These are phyloP conservation scores for Tuber melanosporum DNA, from an alignment of 495 filamentous ascomycete species.

Conservation along the genomic window DNA sequence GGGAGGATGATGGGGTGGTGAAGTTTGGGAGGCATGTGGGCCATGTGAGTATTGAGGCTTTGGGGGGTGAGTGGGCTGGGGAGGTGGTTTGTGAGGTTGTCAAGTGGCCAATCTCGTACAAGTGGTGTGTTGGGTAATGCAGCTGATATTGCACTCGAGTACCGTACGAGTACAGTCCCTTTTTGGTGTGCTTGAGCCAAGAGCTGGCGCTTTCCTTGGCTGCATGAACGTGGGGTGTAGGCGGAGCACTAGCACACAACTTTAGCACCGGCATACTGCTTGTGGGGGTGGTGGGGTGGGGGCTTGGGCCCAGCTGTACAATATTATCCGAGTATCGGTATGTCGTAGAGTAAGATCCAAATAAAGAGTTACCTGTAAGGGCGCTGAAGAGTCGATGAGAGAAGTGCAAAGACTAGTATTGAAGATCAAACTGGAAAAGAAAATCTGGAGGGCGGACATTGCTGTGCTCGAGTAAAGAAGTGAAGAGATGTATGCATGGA, in stretches of 20 bases:
- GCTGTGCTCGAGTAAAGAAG: not conserved
- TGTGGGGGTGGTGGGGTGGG: not conserved
- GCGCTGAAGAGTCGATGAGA: not conserved
- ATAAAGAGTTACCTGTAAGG: not conserved
- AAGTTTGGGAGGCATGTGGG: slow-evolving; percentile 4
- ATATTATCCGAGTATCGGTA: not conserved
- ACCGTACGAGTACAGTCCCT: not conserved
- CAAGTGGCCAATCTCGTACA: not conserved
- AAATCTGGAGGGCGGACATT: not conserved
- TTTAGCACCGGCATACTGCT: not conserved
- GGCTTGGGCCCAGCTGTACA: not conserved
- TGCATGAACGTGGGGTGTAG: not conserved
- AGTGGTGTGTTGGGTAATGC: not conserved
- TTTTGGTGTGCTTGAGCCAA: not conserved
- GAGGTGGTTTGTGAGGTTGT: not conserved
- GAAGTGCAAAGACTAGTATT: not conserved
- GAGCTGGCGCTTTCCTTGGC: not conserved
- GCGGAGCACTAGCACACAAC: not conserved
- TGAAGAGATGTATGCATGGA: too few species aligned
- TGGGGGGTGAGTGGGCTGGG: not conserved
- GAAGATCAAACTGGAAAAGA: not conserved
- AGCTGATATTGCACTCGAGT: not conserved
- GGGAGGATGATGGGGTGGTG: not conserved
- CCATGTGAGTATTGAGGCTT: not conserved
- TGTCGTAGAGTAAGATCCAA: not conserved